Conservation (phyloP, 192 early-diverging fungal species). For the Allomyces macrogynus region DNA sequence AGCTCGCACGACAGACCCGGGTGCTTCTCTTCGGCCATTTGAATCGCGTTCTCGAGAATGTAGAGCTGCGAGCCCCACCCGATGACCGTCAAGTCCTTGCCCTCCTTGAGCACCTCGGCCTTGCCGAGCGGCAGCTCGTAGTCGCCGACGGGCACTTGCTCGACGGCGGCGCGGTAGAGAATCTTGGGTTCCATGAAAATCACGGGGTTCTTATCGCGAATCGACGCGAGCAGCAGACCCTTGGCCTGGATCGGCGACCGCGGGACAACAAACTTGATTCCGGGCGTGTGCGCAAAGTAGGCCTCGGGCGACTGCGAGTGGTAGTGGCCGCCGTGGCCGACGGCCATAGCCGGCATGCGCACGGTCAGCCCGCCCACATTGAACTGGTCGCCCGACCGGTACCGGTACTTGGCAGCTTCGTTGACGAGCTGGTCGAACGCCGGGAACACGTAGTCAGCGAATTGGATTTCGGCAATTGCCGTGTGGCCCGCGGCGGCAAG, state of each 20-base stretch:
- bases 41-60: conserved; percentile 73
- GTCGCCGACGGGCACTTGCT: conserved; percentile 81
- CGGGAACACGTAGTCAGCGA: conserved; percentile 96
- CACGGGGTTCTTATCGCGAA: conserved; percentile 83
- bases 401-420: conserved; percentile 93
- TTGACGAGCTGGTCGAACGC: conserved; percentile 97
- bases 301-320: conserved; percentile 89
- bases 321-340: conserved; percentile 90
- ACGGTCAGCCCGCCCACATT: conserved; percentile 77
- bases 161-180: conserved; percentile 83
- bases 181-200: conserved; percentile 94
- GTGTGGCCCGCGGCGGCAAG: conserved; percentile 86
- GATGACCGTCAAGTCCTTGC: conserved; percentile 75
- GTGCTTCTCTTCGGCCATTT: conserved; percentile 62
- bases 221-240: conserved; percentile 70
- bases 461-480: conserved; percentile 95
- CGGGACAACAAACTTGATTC: conserved; percentile 80
- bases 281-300: conserved; percentile 85
- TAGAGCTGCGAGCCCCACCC: conserved; percentile 87
- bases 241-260: conserved; percentile 87
- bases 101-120: conserved; percentile 68
- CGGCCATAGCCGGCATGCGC: conserved; percentile 74
- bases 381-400: conserved; percentile 82
- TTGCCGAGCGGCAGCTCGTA: conserved; percentile 76
- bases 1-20: conserved; percentile 73